Conservation (phyloP, 345 rosid species). For the Arabis hirsuta region DNA sequence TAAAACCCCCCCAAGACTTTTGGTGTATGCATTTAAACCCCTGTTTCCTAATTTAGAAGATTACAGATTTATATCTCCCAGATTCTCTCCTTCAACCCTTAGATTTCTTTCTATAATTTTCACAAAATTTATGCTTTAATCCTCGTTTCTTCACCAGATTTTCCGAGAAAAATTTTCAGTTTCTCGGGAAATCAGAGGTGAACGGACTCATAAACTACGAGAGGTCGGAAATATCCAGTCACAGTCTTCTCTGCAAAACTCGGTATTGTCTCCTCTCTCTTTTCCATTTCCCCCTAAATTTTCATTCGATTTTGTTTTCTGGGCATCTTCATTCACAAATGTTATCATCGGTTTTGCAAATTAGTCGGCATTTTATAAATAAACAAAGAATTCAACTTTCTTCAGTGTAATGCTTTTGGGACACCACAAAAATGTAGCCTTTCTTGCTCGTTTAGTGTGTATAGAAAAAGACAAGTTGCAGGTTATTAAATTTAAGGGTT, state of each 20-base stretch:
- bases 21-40: conserved; percentile 27
- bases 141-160: conserved; percentile 23
- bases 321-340: conserved; percentile 17
- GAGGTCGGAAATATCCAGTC: neutral
- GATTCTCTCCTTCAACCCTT: conserved; percentile 5
- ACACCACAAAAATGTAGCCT: conserved; percentile 7
- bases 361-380: neutral
- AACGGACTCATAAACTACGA: neutral
- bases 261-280: conserved; percentile 11
- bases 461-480: neutral
- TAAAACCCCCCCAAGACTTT: conserved; percentile 41
- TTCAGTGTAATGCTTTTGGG: conserved; percentile 24
- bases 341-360: neutral
- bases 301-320: conserved; percentile 14
- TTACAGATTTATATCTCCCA: conserved; percentile 6
- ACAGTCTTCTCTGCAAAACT: conserved; percentile 12
- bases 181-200: conserved; percentile 34
- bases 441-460: neutral
- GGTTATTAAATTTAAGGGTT: neutral
- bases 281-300: neutral
- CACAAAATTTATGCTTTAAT: neutral
- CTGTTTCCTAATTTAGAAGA: conserved; percentile 2
- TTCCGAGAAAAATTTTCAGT: conserved; percentile 18
- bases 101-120: conserved; percentile 10
- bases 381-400: neutral